A percentile compares a stretch with the other conserved stretches of the same genome.
Conservation (phyloP, 306 rosid genomes). For the Rubus idaeus region DNA sequence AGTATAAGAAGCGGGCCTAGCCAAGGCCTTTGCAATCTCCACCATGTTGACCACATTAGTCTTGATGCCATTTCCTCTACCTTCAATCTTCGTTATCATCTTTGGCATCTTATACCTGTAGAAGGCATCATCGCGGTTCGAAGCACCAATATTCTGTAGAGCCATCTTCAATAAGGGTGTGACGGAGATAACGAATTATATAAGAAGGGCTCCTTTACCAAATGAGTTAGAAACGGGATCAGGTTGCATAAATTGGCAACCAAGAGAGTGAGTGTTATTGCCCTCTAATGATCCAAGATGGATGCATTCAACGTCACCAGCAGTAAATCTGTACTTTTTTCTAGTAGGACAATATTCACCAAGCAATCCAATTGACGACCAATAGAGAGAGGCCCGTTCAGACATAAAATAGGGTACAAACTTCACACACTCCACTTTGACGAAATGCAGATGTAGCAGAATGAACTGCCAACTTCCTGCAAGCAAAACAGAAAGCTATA, state of each 20-base stretch:
- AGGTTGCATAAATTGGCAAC: constrained; percentile 42
- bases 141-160: constrained; percentile 77
- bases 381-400: constrained; percentile 58
- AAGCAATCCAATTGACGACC: constrained; percentile 58
- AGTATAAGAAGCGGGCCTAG: constrained; percentile 77
- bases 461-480: constrained; percentile 46
- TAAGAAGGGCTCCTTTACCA: constrained; percentile 19
- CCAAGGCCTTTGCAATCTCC: constrained; percentile 84
- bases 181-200: background rate
- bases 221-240: constrained; percentile 15
- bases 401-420: constrained; percentile 69
- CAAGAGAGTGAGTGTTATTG: constrained; percentile 17
- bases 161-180: constrained; percentile 47
- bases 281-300: constrained; percentile 39
- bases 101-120: constrained; percentile 93
- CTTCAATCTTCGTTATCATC: constrained; percentile 79
- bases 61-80: constrained; percentile 86
- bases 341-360: constrained; percentile 70
- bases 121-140: constrained; percentile 84
- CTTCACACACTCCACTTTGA: constrained; percentile 56
- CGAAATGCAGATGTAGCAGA: constrained; percentile 33
- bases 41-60: constrained; percentile 80
- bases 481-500: background rate
- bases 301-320: constrained; percentile 39
- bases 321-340: constrained; percentile 46